Conservation (phyloP, 495 filamentous ascomycete species). For the Aspergillus olivimuriae region DNA sequence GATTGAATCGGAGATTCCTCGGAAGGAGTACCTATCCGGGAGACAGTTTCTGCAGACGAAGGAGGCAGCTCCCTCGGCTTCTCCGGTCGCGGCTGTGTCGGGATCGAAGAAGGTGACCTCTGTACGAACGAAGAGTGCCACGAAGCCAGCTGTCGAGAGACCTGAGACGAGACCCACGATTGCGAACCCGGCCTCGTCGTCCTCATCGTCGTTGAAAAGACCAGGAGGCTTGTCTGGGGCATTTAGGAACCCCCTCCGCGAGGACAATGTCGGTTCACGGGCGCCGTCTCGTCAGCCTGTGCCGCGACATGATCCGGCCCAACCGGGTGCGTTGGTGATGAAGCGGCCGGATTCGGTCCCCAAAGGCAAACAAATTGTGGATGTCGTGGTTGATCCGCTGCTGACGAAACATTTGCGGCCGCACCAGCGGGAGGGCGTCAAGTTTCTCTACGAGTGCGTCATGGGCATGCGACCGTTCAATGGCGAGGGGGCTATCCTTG, state of each 20-base stretch:
- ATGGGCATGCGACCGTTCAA: slow-evolving; percentile 71
- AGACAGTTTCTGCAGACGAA: slow-evolving; percentile 38
- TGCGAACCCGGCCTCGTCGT: slow-evolving; percentile 16
- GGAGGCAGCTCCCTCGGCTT: too few species aligned
- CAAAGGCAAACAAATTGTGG: slow-evolving; percentile 63
- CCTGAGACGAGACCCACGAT: background rate
- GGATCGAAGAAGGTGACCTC: too few species aligned
- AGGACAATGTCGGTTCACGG: slow-evolving; percentile 45
- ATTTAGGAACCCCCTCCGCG: slow-evolving; percentile 59
- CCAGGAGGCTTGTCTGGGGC: slow-evolving; percentile 19
- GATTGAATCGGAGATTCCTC: slow-evolving; percentile 58
- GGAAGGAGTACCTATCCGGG: slow-evolving; percentile 57
- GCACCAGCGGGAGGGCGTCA: slow-evolving; percentile 72
- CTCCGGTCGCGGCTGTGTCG: too few species aligned
- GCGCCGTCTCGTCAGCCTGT: slow-evolving; percentile 35
- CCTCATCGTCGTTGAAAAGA: too few species aligned
- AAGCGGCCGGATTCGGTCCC: slow-evolving; percentile 49
- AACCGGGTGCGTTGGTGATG: slow-evolving; percentile 64
- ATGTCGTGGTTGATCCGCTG: slow-evolving; percentile 75
- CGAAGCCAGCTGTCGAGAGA: slow-evolving; percentile 2
- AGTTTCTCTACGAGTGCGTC: slow-evolving; percentile 78
- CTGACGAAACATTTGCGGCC: slow-evolving; percentile 59
- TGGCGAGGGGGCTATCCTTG: slow-evolving; percentile 70
- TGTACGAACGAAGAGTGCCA: slow-evolving; percentile 9
- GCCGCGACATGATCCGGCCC: slow-evolving; percentile 62